Conservation (phyloP, 805 yeast species). For the Wickerhamomyces subpelliculosus region DNA sequence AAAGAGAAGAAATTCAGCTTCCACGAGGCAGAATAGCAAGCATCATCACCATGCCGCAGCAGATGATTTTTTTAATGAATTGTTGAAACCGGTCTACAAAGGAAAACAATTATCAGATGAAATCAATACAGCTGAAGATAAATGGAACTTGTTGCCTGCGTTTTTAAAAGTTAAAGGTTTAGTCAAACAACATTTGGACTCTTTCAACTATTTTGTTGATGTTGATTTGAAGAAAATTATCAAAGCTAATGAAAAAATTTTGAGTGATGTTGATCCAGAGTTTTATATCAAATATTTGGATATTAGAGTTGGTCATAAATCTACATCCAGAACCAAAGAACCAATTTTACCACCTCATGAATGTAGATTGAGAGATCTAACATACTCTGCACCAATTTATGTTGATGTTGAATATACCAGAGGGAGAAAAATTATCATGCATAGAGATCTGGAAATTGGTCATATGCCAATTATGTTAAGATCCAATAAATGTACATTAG, state of each 20-base stretch:
- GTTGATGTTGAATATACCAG: constrained; percentile 97
- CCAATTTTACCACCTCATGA: constrained; percentile 86
- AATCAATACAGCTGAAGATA: constrained; percentile 86
- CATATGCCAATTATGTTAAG: constrained; percentile 98
- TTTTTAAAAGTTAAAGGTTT: constrained; percentile 92
- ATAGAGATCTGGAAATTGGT: constrained; percentile 88
- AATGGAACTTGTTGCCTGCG: constrained; percentile 96
- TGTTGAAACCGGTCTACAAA: constrained; percentile 72
- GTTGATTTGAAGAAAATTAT: constrained; percentile 89
- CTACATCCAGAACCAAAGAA: constrained; percentile 42
- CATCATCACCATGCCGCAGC: constrained; percentile 19
- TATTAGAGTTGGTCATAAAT: constrained; percentile 80
- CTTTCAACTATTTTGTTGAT: constrained; percentile 96
- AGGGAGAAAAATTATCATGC: constrained; percentile 87
- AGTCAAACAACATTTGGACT: constrained; percentile 95
- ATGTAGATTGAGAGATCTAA: constrained; percentile 88
- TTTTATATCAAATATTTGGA: constrained; percentile 90
- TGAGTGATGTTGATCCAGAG: constrained; percentile 96
- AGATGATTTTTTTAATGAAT: constrained; percentile 66
- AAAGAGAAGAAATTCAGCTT: constrained; percentile 18
- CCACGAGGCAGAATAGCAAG: constrained; percentile 8
- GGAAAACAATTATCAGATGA: constrained; percentile 87
- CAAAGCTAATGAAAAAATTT: constrained; percentile 78
- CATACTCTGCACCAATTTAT: constrained; percentile 90
- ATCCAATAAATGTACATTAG: constrained; percentile 83